Base-by-base conservation (phyloP, 768 basidiomycete species). In the Boletellus sp. region DNA sequence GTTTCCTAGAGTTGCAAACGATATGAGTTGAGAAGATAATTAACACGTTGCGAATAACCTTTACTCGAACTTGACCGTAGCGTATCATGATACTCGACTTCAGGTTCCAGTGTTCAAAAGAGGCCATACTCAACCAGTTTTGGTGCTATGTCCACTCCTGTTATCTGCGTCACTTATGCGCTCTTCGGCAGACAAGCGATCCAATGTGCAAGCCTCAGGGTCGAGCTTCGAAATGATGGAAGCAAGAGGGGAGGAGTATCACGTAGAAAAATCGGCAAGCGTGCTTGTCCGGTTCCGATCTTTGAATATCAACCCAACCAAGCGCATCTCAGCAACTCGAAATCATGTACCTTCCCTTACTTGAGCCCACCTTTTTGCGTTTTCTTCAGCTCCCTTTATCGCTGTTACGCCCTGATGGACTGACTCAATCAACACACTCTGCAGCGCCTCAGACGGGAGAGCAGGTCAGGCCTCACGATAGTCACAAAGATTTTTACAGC, bases 341-440 rank as follows among this genome's bases (percentile, higher is more conserved):
- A 8, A 55, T 10, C 35, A 37, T 65, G 60, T 52, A 65, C 40
- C 47, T 67, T 28, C 55, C 51, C 3, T 8, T 10, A 8, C 31
- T 38, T 2, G 38, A 32, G 15, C 48, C 56, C 15, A 41, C 42
- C 3, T 20, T 60, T 33, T 42, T 57, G 24, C 52, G 26, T 28
- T 52, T 58, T 4, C 47, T 63, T 34, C 56, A 58, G 13, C 34
- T 54, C 7, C 48, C 62, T n/a, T 35, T 48, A 11, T 47, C 35
- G 3, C 45, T 48, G 8, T 28, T 33, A 11, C 31, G 23, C 17
- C 19, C 24, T 13, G 44, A 45, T 26, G 33, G 31, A 22, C 16
- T 26, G 10, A 24, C 20, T 6, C 7, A 8, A 28, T 28, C 7
- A 11, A 6, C 9, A 7, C 11, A 31, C 23, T 16, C n/a, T 1